Evolutionary conservation across 805 yeast species (phyloP).

Genomic region (Isabelozyma heimii): DNA sequence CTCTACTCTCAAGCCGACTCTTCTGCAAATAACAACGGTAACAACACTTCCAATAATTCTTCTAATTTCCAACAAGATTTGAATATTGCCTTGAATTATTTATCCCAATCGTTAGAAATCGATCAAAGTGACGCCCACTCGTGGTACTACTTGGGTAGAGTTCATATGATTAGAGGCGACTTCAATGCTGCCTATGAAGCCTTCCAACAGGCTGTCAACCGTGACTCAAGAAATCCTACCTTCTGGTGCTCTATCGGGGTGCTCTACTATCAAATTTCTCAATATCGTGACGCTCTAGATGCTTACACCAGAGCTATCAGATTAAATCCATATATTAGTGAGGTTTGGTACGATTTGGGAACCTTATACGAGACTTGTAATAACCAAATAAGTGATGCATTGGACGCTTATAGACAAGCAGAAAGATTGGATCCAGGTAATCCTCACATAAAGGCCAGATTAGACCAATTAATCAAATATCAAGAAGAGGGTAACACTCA

Average conservation of each 20-base stretch:
- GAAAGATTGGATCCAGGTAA: conserved; percentile 93
- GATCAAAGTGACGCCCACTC: conserved; percentile 92
- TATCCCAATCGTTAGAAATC: conserved; percentile 84
- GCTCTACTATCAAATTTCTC: conserved; percentile 91
- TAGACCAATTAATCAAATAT: conserved; percentile 77
- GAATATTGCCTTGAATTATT: conserved; percentile 75
- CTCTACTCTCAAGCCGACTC: conserved; percentile 68
- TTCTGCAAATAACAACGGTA: conserved; percentile 15
- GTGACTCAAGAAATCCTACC: conserved; percentile 95
- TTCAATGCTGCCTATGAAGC: conserved; percentile 97
- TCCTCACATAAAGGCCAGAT: conserved; percentile 89
- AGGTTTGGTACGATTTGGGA: conserved; percentile 98
- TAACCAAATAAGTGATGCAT: conserved; percentile 90
- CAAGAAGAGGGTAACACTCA: conserved; percentile 67
- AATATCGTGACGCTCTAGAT: conserved; percentile 93
- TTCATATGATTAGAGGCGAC: conserved; percentile 94
- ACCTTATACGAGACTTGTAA: conserved; percentile 96
- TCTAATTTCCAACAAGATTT: conserved; percentile 69
- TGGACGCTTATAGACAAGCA: conserved; percentile 96
- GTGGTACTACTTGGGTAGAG: conserved; percentile 96
- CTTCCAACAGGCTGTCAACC: conserved; percentile 96
- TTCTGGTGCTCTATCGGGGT: conserved; percentile 98
- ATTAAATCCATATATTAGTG: conserved; percentile 91
- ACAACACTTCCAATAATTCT: conserved; percentile 17
- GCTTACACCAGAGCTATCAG: conserved; percentile 97